Evolutionary conservation across 306 rosid genomes (phyloP).

Genomic region (Prunus campanulata): DNA sequence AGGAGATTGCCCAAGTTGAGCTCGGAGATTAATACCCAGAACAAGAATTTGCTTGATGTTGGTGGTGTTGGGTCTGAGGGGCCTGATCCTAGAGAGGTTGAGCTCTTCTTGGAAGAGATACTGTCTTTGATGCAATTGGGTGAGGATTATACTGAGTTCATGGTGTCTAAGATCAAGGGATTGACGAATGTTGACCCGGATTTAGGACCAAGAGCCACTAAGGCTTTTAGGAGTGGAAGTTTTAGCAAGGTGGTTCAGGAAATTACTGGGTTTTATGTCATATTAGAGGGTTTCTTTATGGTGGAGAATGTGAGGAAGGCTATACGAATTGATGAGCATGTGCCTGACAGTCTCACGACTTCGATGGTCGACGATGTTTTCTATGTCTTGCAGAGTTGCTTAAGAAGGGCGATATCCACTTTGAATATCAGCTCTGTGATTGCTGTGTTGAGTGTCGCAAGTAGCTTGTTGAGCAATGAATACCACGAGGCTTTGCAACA

Average conservation of each 20-base stretch:
- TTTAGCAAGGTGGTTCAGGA: conserved; percentile 88
- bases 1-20: conserved; percentile 71
- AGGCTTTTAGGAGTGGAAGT: conserved; percentile 81
- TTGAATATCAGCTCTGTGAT: conserved; percentile 85
- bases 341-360: conserved; percentile 85
- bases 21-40: conserved; percentile 79
- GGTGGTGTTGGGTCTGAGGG: conserved; percentile 81
- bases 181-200: conserved; percentile 84
- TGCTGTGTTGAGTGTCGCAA: conserved; percentile 83
- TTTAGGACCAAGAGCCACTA: conserved; percentile 86
- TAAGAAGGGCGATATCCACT: conserved; percentile 80
- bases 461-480: conserved; percentile 83
- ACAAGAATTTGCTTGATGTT: conserved; percentile 68
- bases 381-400: conserved; percentile 90
- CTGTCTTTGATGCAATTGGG: conserved; percentile 80
- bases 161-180: conserved; percentile 78
- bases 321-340: conserved; percentile 77
- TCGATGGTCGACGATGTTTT: conserved; percentile 98
- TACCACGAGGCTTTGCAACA: conserved; percentile 85
- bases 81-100: conserved; percentile 86
- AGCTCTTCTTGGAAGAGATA: conserved; percentile 81
- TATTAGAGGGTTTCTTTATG: conserved; percentile 93
- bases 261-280: conserved; percentile 81
- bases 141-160: conserved; percentile 85
- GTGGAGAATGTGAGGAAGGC: conserved; percentile 98